These are phyloP conservation scores for Rhodotorula toruloides DNA, from an alignment of 768 basidiomycete genomes.

Conservation along the genomic window DNA sequence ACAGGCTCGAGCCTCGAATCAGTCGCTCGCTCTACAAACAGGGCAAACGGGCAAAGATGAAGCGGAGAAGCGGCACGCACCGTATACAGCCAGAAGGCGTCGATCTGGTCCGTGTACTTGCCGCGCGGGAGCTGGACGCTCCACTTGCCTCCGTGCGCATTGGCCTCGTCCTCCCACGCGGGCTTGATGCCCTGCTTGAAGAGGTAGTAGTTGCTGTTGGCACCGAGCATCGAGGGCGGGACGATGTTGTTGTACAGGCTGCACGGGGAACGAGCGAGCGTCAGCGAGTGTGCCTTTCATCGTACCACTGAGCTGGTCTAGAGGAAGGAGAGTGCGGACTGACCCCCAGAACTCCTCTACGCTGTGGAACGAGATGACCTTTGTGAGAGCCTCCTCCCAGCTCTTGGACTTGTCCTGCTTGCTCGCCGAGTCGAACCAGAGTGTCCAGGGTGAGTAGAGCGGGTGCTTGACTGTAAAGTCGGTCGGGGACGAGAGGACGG, in stretches of 20 bases:
- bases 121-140: constrained; percentile 94
- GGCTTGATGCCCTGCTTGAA: constrained; percentile 68
- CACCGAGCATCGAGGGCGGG: constrained; percentile 75
- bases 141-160: constrained; percentile 98
- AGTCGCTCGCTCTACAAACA: no score
- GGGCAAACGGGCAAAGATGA: constrained; percentile 25
- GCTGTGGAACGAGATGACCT: constrained; percentile 88
- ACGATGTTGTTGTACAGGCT: constrained; percentile 96
- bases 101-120: constrained; percentile 75
- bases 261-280: constrained; percentile 6
- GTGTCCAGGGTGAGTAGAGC: constrained; percentile 52
- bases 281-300: no score
- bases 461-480: constrained; percentile 94
- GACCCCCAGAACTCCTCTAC: constrained; percentile 99
- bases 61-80: constrained; percentile 51
- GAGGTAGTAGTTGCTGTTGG: constrained; percentile 98
- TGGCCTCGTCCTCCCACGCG: constrained; percentile 56
- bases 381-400: constrained; percentile 99
- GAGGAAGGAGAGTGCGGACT: constrained; percentile 43
- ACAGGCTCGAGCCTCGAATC: not conserved
- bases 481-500: constrained; percentile 85
- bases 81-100: constrained; percentile 98
- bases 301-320: no score
- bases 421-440: constrained; percentile 91
- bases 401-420: constrained; percentile 62